Conservation (phyloP, 441 rosid genomes). For the Euphorbia schlechtendalii region DNA sequence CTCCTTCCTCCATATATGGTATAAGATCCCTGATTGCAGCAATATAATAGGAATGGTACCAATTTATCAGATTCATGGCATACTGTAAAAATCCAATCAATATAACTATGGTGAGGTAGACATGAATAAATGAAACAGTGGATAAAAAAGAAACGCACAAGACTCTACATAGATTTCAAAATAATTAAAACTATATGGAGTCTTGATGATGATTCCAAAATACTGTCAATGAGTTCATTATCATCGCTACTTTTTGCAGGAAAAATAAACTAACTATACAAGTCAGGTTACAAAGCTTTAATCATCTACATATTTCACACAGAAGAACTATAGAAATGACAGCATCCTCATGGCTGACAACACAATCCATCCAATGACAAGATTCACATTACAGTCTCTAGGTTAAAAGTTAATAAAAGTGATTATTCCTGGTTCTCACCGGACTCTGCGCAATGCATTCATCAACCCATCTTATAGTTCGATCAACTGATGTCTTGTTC, state of each 20-base stretch:
- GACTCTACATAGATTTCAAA: not conserved
- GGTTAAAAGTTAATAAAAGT: slow-evolving; percentile 1
- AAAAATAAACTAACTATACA: not conserved
- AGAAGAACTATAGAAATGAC: not conserved
- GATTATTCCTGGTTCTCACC: slow-evolving; percentile 24
- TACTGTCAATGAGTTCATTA: not conserved
- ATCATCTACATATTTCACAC: not conserved
- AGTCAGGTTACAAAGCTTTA: not conserved
- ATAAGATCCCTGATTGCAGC: not conserved
- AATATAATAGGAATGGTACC: not conserved
- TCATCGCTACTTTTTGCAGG: not conserved
- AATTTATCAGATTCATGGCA: not conserved
- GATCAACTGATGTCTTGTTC: slow-evolving; percentile 51
- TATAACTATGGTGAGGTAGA: not conserved
- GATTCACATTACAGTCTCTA: not conserved
- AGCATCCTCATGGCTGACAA: not conserved
- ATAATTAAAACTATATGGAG: not conserved
- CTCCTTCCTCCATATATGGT: not conserved
- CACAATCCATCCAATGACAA: not conserved
- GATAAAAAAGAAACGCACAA: not conserved
- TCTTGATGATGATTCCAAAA: not conserved
- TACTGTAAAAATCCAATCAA: not conserved
- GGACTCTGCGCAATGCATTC: slow-evolving; percentile 47
- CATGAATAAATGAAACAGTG: not conserved
- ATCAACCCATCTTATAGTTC: slow-evolving; percentile 71